Conservation (phyloP, 75 land plant genomes). For the Pinus albicaulis region DNA sequence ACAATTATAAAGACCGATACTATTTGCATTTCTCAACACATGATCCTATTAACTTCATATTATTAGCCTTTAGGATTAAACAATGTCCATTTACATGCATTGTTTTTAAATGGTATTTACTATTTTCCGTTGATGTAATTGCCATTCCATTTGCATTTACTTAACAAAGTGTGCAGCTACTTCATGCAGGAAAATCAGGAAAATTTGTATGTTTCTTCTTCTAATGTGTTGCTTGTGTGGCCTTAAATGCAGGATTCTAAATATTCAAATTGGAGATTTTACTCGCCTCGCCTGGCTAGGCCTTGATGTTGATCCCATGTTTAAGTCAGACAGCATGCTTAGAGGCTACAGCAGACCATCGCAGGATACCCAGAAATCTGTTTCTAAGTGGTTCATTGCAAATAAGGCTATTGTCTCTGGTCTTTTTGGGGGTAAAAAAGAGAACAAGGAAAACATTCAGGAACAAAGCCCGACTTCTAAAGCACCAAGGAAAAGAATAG, state of each 20-base stretch:
- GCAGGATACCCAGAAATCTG: constrained; percentile 23
- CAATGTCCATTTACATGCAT: neutral
- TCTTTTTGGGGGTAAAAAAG: constrained; percentile 60
- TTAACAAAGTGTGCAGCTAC: neutral
- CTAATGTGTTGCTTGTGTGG: neutral
- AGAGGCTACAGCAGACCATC: constrained; percentile 76
- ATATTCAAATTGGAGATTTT: constrained; percentile 74
- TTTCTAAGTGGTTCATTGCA: constrained; percentile 75
- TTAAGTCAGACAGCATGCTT: constrained; percentile 38
- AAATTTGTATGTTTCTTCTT: neutral
- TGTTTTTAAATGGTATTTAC: neutral
- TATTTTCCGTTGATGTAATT: neutral
- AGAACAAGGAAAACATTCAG: constrained; percentile 22
- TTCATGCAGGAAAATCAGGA: neutral
- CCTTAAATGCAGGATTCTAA: constrained; percentile 57
- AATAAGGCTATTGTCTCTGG: constrained; percentile 69
- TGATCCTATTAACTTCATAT: neutral
- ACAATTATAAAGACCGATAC: no score
- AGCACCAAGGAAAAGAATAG: constrained; percentile 59
- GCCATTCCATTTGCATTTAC: neutral
- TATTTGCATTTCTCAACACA: no score
- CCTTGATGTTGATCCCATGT: constrained; percentile 61
- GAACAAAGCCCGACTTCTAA: constrained; percentile 36
- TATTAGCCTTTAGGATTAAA: neutral
- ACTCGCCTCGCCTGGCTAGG: constrained; percentile 82